Evolutionary conservation across 176 grass and related monocot species (phyloP).

Genomic region (Aegilops longissima): DNA sequence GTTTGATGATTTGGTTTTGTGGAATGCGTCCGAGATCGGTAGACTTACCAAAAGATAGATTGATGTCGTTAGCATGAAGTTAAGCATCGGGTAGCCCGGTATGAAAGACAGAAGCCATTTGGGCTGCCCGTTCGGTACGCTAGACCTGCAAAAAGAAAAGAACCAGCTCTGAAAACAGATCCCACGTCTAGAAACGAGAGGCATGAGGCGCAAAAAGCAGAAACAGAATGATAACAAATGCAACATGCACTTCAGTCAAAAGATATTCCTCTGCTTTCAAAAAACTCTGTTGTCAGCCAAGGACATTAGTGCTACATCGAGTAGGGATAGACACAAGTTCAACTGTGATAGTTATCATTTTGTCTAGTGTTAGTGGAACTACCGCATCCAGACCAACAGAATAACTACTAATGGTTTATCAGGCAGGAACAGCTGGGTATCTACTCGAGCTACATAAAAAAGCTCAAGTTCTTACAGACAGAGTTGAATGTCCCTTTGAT

Average conservation of each 20-base stretch:
- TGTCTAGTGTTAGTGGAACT: neutral
- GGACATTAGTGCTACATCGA: neutral
- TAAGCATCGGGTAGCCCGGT: constrained; percentile 88
- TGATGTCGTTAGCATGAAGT: constrained; percentile 95
- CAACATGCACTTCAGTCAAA: neutral
- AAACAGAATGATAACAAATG: constrained; percentile 2
- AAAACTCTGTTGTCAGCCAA: neutral
- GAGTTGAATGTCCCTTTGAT: neutral
- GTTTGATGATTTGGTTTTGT: neutral
- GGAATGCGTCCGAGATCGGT: neutral
- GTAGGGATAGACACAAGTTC: neutral
- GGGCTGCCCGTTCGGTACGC: constrained; percentile 84
- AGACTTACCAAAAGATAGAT: constrained; percentile 79
- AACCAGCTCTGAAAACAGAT: neutral
- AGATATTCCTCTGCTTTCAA: neutral
- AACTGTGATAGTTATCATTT: neutral
- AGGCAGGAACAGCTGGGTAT: neutral
- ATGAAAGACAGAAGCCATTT: constrained; percentile 83
- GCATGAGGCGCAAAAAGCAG: neutral
- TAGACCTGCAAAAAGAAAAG: constrained; percentile 62
- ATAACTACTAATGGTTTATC: neutral
- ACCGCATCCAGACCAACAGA: neutral
- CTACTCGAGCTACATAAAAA: neutral
- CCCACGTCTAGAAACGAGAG: neutral
- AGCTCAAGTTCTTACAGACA: neutral